Evolutionary conservation across 2,329 filamentous ascomycete genomes (phyloP), one percentile per base, ranked within the genome.

Genomic region (Cercospora berteroae): DNA sequence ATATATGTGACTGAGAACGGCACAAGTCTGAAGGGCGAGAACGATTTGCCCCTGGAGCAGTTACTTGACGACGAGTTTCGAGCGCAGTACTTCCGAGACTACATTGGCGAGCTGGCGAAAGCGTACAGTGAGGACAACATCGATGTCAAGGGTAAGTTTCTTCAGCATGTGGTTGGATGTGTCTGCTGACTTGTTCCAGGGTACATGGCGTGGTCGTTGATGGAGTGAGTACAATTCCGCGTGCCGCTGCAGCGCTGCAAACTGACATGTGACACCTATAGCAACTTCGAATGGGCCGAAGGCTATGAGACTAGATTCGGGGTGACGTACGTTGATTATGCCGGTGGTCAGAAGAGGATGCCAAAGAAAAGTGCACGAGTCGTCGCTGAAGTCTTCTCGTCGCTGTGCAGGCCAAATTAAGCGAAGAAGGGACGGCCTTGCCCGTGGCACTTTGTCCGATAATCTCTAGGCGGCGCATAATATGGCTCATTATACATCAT

Each of bases 1-100:
- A 94, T 96, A 80, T 94, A 93, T 78, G 90, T 95, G 64, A 96
- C 93, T 0, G 93, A 96, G 83, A 96, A 94, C 79, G 93, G 93
- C 48, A 96, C 92, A 4, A 92, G 89, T 74, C 80, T 96, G 77
- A 92, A 93, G 80, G 90, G 89, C 58, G 93, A 96, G 83, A 94
- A 92, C 76, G 89, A 94, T 70, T 81, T 94, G 76, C 81, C 88
- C 1, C 79, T 87, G 25, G 88, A 92, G 69, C 74, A 91, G 80
- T 88, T 95, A 67, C 82, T 96, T 57, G 82, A 94, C 67, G 93
- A 96, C 78, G 89, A 93, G 72, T 94, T 96, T 84, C 87, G 93
- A 23, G 88, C 88, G 63, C 83, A 90, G 76, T 96, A 96, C 81
- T 96, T 92, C 81, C 81, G 88, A 67, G 87, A 86, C 65, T 96